Evolutionary conservation across 352 stramenopile genomes (phyloP).

Genomic region (Globisporangium lucens): DNA sequence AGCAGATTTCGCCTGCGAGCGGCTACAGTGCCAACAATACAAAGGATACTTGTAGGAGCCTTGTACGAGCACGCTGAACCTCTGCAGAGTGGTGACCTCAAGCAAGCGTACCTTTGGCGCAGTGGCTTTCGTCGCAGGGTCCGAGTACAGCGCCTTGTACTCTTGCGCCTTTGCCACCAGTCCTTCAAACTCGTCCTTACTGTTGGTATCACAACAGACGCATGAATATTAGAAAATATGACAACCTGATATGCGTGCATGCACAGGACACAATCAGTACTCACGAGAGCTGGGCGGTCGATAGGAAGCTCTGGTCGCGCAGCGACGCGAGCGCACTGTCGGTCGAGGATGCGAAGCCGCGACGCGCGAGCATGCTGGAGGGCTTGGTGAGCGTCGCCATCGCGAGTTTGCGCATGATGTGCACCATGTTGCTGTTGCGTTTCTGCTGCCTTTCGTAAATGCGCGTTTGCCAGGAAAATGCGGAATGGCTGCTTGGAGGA

Average conservation of each 20-base stretch:
- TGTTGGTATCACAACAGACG: not conserved
- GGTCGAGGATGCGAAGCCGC: slow-evolving; percentile 12
- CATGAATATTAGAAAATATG: not conserved
- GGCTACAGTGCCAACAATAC: slow-evolving; percentile 23
- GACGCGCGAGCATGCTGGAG: not conserved
- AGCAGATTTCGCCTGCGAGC: slow-evolving; percentile 75
- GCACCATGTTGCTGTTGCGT: slow-evolving; percentile 9
- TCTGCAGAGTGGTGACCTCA: not conserved
- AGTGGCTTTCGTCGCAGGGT: slow-evolving; percentile 46
- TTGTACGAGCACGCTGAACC: not conserved
- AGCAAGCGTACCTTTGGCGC: slow-evolving; percentile 35
- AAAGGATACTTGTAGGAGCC: not conserved
- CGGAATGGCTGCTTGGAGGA: slow-evolving; percentile 5
- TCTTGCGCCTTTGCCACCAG: slow-evolving; percentile 68
- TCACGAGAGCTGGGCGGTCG: slow-evolving; percentile 58
- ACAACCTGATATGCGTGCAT: not conserved
- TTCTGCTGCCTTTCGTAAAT: not conserved
- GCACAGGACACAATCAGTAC: slow-evolving; percentile 4
- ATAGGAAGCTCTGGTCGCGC: slow-evolving; percentile 69
- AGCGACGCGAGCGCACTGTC: slow-evolving; percentile 39
- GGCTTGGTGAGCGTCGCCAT: not conserved
- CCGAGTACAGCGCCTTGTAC: slow-evolving; percentile 65
- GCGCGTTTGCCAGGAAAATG: not conserved
- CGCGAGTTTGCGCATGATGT: slow-evolving; percentile 13
- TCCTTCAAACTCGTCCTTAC: slow-evolving; percentile 38